Evolutionary conservation across 352 stramenopile species (phyloP), one percentile per base, ranked within the genome.

Genomic region (Pythium folliculosum): DNA sequence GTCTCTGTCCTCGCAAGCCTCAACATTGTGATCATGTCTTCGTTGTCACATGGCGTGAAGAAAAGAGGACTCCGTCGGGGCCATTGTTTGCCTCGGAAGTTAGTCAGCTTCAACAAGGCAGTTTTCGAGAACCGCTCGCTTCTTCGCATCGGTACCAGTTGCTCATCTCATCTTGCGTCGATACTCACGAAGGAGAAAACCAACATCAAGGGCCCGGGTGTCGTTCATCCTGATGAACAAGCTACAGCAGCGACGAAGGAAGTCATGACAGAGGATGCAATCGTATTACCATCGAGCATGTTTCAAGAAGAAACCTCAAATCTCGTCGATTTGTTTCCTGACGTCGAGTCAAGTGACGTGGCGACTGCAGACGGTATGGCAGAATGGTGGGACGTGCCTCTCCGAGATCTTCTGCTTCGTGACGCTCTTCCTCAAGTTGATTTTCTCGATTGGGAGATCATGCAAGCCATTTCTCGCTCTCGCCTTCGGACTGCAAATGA

Each of bases 1-100:
- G 81, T 87, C 30, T 82, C 82, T 0, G 80, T 92, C 25, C 72
- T 92, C 40, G 70, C 58, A 4, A 82, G 65, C 56, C 85, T 84
- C 66, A 81, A 80, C 51, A 56, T 90, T 35, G 70, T 92, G 21
- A 48, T 75, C 17, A 71, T 78, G 2, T 71, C 69, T 5, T 50
- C 67, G 9, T 55, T 68, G 3, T 25, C 63, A 9, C 52, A 44
- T 1, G 56, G 51, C 6, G 9, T 48, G 25, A 70, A 44, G 27
- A 65, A 64, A 48, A 23, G 19, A 17, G 50, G 48, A 44, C 64
- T 55, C n/a, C 55, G 64, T 21, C 23, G 2, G n/a, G 62, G 63
- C 23, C 49, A 19, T 21, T 37, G 47, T n/a, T 51, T 49, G 21
- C 38, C 56, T 12, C 71, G 77, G 21, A 92, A 90, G 55, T 70